These are phyloP conservation scores for Yamadazyma conglobata DNA, from an alignment of 1,139 yeast genomes.

Conservation along the genomic window DNA sequence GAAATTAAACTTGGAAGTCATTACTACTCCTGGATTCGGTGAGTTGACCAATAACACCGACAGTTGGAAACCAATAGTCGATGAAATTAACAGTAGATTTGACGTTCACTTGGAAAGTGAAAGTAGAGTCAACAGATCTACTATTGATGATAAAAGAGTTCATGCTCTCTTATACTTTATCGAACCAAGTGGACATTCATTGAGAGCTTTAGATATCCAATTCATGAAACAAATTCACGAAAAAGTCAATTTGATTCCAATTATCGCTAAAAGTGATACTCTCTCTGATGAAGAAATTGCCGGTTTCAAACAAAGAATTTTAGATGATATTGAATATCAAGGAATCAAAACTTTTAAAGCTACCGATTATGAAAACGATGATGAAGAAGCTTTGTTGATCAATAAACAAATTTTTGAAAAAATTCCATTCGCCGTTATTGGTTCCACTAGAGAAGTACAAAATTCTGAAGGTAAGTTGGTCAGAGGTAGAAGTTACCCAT, in stretches of 20 bases:
- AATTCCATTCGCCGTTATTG: constrained; percentile 93
- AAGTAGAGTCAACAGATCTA: constrained; percentile 77
- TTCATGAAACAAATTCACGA: constrained; percentile 87
- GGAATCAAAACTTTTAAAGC: constrained; percentile 80
- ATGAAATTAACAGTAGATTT: constrained; percentile 82
- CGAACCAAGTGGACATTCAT: constrained; percentile 95
- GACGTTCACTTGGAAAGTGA: constrained; percentile 89
- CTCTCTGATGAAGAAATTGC: constrained; percentile 82
- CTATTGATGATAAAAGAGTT: constrained; percentile 69
- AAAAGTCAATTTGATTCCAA: constrained; percentile 90
- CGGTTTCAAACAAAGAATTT: constrained; percentile 70
- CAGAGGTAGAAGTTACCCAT: constrained; percentile 93
- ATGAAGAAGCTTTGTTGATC: constrained; percentile 71
- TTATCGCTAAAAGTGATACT: constrained; percentile 93
- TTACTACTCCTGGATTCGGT: constrained; percentile 94
- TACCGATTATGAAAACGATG: constrained; percentile 76
- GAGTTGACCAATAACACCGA: constrained; percentile 84
- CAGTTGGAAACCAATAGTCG: constrained; percentile 91
- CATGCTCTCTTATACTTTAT: constrained; percentile 89
- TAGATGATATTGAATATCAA: constrained; percentile 73
- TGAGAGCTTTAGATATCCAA: constrained; percentile 83
- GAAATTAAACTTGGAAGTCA: constrained; percentile 75
- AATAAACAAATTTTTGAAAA: constrained; percentile 64
- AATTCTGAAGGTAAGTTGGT: constrained; percentile 75
- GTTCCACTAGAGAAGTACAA: constrained; percentile 75